These are phyloP conservation scores for Anacardium occidentale DNA, from an alignment of 345 rosid species.

Conservation along the genomic window DNA sequence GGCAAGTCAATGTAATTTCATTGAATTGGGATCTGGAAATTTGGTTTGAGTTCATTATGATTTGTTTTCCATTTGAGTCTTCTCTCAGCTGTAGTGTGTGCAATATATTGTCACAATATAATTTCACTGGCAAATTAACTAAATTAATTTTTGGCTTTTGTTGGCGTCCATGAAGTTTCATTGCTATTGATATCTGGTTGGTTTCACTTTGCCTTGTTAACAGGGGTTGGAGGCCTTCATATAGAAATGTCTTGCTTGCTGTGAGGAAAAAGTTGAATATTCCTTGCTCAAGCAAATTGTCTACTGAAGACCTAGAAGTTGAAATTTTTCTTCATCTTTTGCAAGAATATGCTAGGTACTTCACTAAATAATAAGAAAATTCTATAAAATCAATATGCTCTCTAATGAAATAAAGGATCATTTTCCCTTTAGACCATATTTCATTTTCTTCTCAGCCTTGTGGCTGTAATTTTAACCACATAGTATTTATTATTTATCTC, in stretches of 20 bases:
- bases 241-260: slow-evolving; percentile 70
- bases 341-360: slow-evolving; percentile 61
- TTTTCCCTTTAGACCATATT: background rate
- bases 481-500: slow-evolving; percentile 23
- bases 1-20: background rate
- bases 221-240: slow-evolving; percentile 94
- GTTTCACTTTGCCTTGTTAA: slow-evolving; percentile 15
- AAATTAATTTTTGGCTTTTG: background rate
- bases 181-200: slow-evolving; percentile 9
- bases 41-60: slow-evolving; percentile 3
- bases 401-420: background rate
- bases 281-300: slow-evolving; percentile 80
- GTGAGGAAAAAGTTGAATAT: slow-evolving; percentile 62
- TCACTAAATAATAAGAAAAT: background rate
- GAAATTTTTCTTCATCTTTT: slow-evolving; percentile 84
- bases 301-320: slow-evolving; percentile 78
- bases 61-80: background rate
- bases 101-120: background rate
- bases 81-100: background rate
- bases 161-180: background rate
- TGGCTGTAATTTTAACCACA: slow-evolving; percentile 9
- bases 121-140: background rate
- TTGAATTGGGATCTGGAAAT: background rate
- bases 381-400: background rate
- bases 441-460: background rate